Percentiles rank a stretch among this genome's conserved stretches.
These are phyloP conservation scores for Neonectria neomacrospora DNA, from an alignment of 2,329 filamentous ascomycete genomes.

Conservation along the genomic window DNA sequence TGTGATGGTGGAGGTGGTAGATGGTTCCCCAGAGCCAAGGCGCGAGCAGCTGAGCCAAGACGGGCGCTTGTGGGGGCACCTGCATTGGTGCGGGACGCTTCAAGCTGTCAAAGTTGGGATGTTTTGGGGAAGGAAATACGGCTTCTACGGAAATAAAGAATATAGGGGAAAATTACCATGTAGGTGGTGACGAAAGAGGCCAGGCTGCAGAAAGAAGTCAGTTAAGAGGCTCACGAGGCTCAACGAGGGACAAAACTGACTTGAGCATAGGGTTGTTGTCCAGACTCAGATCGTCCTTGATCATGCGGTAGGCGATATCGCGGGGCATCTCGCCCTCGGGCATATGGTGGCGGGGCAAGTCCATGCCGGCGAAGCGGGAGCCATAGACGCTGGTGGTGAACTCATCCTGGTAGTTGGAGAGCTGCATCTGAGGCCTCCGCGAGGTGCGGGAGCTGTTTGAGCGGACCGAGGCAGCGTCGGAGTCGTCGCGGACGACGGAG, in stretches of 20 bases:
- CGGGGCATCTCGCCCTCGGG: slow-evolving; percentile 90
- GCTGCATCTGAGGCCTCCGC: slow-evolving; percentile 54
- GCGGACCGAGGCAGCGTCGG: slow-evolving; percentile 44
- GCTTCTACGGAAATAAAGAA: slow-evolving; percentile 5
- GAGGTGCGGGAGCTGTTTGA: slow-evolving; percentile 41
- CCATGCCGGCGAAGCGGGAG: slow-evolving; percentile 81
- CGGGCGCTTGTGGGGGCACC: slow-evolving; percentile 19
- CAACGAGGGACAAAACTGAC: slow-evolving; percentile 55
- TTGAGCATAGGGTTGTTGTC: slow-evolving; percentile 92
- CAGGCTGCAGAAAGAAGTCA: slow-evolving; percentile 64
- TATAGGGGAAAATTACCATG: slow-evolving; percentile 71
- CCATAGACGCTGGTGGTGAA: slow-evolving; percentile 89
- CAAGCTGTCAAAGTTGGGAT: slow-evolving; percentile 12
- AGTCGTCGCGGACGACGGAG: slow-evolving; percentile 51
- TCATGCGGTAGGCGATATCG: slow-evolving; percentile 95
- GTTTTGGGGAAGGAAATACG: slow-evolving; percentile 11
- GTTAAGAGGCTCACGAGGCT: slow-evolving; percentile 3
- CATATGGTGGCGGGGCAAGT: slow-evolving; percentile 87
- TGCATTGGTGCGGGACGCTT: slow-evolving; percentile 15
- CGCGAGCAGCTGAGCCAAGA: neutral
- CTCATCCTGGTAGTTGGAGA: slow-evolving; percentile 63
- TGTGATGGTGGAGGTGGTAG: neutral
- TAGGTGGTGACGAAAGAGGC: slow-evolving; percentile 96
- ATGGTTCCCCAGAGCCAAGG: slow-evolving; percentile 19
- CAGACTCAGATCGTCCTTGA: slow-evolving; percentile 91